Conservation (phyloP, 371 early-diverging fungal species). For the Mucor irregularis region DNA sequence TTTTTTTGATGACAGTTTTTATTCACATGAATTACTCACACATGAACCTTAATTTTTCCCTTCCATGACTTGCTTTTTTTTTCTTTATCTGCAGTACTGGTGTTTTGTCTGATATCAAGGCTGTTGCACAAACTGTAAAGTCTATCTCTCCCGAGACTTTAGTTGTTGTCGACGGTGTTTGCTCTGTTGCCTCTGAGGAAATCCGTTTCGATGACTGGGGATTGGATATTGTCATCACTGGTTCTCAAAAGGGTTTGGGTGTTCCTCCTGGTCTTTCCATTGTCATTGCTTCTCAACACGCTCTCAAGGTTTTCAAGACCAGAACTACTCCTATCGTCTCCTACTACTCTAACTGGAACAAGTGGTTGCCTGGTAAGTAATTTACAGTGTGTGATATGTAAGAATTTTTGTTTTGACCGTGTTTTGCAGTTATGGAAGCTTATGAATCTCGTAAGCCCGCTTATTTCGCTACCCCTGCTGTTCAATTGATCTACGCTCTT, state of each 20-base stretch:
- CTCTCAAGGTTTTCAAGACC: slow-evolving; percentile 66
- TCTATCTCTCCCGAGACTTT: slow-evolving; percentile 84
- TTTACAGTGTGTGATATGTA: background rate
- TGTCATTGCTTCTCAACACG: slow-evolving; percentile 77
- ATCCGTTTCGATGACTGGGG: slow-evolving; percentile 93
- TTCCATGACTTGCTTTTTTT: background rate
- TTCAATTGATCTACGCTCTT: slow-evolving; percentile 91
- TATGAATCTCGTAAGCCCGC: slow-evolving; percentile 90
- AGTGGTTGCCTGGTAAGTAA: slow-evolving; percentile 79
- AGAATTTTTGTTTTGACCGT: background rate
- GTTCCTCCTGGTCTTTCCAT: slow-evolving; percentile 86
- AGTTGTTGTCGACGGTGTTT: slow-evolving; percentile 94
- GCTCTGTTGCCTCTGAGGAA: slow-evolving; percentile 93
- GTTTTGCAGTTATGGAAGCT: slow-evolving; percentile 80
- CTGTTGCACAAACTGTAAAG: slow-evolving; percentile 74
- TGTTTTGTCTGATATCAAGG: slow-evolving; percentile 82
- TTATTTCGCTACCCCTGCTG: slow-evolving; percentile 98
- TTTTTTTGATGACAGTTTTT: slow-evolving; percentile 5
- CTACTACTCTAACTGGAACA: slow-evolving; percentile 82
- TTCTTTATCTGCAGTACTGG: slow-evolving; percentile 59
- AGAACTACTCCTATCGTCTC: slow-evolving; percentile 72
- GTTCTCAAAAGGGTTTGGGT: slow-evolving; percentile 95
- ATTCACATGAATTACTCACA: background rate
- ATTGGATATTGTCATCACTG: slow-evolving; percentile 88
- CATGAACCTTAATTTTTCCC: background rate